A percentile compares a stretch with the other conserved stretches of the same genome.
Evolutionary conservation across 768 basidiomycete genomes (phyloP).

Genomic region (Podaxis sp.): DNA sequence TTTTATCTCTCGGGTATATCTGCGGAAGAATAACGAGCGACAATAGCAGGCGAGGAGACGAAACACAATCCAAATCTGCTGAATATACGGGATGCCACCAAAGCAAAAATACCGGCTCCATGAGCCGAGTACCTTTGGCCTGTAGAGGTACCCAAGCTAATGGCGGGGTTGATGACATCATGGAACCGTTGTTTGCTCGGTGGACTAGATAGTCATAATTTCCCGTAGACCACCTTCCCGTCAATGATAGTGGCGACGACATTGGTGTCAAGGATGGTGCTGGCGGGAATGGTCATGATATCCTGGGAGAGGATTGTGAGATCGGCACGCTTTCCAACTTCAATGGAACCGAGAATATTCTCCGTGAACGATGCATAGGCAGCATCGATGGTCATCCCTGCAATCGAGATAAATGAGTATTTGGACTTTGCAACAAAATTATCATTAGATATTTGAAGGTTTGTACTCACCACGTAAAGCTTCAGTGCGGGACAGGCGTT

Average conservation of each 20-base stretch:
- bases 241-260: conserved; percentile 80
- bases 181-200: background rate
- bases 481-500: conserved; percentile 72
- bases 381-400: conserved; percentile 85
- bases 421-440: too few relatives aligned
- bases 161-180: background rate
- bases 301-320: conserved; percentile 82
- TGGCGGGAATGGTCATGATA: conserved; percentile 64
- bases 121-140: background rate
- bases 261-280: conserved; percentile 62
- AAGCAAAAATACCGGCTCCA: background rate
- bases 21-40: background rate
- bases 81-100: background rate
- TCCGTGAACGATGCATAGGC: conserved; percentile 89
- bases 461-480: conserved; percentile 59
- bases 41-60: background rate
- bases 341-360: conserved; percentile 68
- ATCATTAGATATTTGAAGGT: background rate
- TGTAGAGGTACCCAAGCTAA: background rate
- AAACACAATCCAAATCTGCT: background rate
- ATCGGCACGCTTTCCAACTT: conserved; percentile 79
- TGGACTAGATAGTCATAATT: conserved; percentile 18
- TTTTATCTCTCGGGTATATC: background rate
- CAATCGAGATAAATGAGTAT: conserved; percentile 1
- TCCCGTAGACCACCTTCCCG: conserved; percentile 49